Evolutionary conservation across 495 filamentous ascomycete genomes (phyloP), one percentile per base, ranked within the genome.

Genomic region (Talaromyces adpressus): DNA sequence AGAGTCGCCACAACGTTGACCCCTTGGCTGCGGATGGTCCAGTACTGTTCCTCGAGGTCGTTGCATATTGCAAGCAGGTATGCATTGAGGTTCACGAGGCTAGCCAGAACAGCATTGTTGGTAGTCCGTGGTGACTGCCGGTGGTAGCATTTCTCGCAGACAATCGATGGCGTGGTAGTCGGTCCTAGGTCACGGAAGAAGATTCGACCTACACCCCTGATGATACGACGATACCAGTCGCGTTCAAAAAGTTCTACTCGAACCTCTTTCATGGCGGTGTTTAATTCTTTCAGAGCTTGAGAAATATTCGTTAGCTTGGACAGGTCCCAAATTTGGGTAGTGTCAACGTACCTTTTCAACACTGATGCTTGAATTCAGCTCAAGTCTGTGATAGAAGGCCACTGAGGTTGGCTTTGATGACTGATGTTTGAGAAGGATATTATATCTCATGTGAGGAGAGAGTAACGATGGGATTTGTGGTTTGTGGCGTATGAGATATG

Each of bases 91-190:
- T 18, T 32, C 18, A 53, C 36, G 4, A 62, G 27, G 8, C 60
- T 62, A 16, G 45, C 60, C 6, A 62, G 4, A 1, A 62, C 60
- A 2, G 45, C 60, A 22, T 62, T 16, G 11, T 52, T 22, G 14
- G 23, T 62, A 11, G 60, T 62, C 6, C 39, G 1, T 23, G 22
- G 60, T 7, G 60, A 49, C 29, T 62, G 60, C 20, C 23, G 27
- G 25, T 62, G 60, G 16, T 30, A 6, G 27, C 60, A 62, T n/a
- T 62, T 14, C 27, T 62, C 60, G 27, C 60, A 62, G 12, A 34
- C 41, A n/a, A 62, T 62, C 6, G 60, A 22, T 18, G 60, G 60
- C 16, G 12, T 53, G 32, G n/a, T 36, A 20, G 27, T 14, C 5
- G 27, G 27, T 27, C 27, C 27, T 27, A 0, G 2, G 27, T 27